Conservation (phyloP, 352 stramenopile species). For the Phytophthora litchii region DNA sequence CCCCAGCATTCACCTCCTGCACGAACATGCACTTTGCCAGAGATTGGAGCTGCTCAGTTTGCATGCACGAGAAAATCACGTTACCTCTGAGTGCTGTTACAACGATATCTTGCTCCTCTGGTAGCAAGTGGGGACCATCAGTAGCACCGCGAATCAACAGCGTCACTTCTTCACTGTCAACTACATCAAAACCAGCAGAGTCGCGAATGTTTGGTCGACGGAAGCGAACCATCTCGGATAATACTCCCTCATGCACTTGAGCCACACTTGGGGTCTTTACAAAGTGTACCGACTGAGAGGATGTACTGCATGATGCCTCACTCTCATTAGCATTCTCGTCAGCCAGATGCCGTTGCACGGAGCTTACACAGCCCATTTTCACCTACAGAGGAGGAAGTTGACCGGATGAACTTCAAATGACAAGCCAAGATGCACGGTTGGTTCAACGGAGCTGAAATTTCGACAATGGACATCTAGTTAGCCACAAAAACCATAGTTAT, state of each 20-base stretch:
- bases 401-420: background rate
- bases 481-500: constrained; percentile 2
- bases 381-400: background rate
- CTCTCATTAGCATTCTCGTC: constrained; percentile 15
- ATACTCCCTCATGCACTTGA: constrained; percentile 47
- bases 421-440: background rate
- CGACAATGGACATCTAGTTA: constrained; percentile 25
- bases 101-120: constrained; percentile 45
- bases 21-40: constrained; percentile 80
- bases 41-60: constrained; percentile 70
- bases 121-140: constrained; percentile 30
- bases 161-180: constrained; percentile 41
- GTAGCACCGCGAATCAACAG: constrained; percentile 33
- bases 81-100: constrained; percentile 74
- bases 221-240: constrained; percentile 53
- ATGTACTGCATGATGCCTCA: constrained; percentile 15
- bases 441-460: constrained; percentile 22
- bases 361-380: constrained; percentile 44
- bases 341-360: constrained; percentile 29
- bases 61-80: constrained; percentile 81
- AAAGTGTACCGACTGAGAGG: constrained; percentile 22
- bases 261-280: constrained; percentile 43
- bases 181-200: constrained; percentile 30
- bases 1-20: constrained; percentile 69
- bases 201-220: constrained; percentile 51